These are phyloP conservation scores for Trametopsis cervina DNA, from an alignment of 768 basidiomycete genomes.

Conservation along the genomic window DNA sequence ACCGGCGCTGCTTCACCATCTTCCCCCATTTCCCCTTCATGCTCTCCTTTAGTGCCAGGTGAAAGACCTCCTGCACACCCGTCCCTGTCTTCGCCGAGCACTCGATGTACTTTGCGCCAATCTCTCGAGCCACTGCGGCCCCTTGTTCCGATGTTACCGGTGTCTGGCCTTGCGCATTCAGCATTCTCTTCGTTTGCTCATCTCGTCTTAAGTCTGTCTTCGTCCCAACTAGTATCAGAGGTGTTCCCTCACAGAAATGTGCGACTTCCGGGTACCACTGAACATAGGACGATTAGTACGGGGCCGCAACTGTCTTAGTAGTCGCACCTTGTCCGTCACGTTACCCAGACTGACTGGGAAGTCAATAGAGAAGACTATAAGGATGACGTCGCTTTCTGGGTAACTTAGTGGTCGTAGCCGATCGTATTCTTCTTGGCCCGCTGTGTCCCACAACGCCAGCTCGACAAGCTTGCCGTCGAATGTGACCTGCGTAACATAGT, in stretches of 20 bases:
- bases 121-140: constrained; percentile 78
- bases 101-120: constrained; percentile 90
- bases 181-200: constrained; percentile 78
- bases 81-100: constrained; percentile 90
- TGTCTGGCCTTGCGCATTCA: constrained; percentile 80
- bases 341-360: constrained; percentile 89
- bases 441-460: constrained; percentile 97
- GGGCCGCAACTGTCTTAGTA: no score
- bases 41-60: constrained; percentile 82
- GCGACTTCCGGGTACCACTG: constrained; percentile 93
- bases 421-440: constrained; percentile 96
- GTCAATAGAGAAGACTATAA: constrained; percentile 92
- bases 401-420: constrained; percentile 80
- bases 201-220: constrained; percentile 90
- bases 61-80: constrained; percentile 90
- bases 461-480: constrained; percentile 88
- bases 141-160: constrained; percentile 85
- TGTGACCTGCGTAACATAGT: constrained; percentile 82
- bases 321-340: constrained; percentile 77
- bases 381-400: constrained; percentile 85
- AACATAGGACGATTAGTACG: background rate
- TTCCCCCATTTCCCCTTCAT: constrained; percentile 76
- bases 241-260: constrained; percentile 87
- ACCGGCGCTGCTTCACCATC: constrained; percentile 61
- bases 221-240: constrained; percentile 87